Conservation (phyloP, 1,284 basidiomycete species). For the Pseudozyma tsukubaensis region DNA sequence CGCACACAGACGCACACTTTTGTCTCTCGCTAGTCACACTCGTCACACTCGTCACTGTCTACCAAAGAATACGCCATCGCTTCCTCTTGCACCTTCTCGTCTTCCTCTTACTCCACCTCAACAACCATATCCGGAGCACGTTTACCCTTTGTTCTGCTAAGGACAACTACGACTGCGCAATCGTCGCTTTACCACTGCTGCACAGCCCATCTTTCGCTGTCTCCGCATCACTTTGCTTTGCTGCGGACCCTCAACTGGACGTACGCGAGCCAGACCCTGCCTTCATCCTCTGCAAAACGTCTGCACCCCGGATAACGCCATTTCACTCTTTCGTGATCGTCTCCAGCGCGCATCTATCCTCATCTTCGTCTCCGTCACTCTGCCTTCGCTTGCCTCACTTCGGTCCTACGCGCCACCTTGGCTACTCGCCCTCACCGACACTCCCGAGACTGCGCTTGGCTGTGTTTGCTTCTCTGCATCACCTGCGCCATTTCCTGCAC, state of each 20-base stretch:
- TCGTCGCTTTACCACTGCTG: neutral
- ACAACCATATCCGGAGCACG: neutral
- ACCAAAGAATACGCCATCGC: too few species aligned
- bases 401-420: too few species aligned
- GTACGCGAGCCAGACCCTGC: slow-evolving; percentile 14
- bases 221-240: neutral
- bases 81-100: neutral
- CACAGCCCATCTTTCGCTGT: neutral
- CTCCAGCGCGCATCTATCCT: slow-evolving; percentile 16
- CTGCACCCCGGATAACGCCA: slow-evolving; percentile 41
- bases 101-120: neutral
- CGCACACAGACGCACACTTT: too few species aligned
- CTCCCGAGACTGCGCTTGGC: slow-evolving; percentile 2
- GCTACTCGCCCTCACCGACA: neutral
- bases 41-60: neutral
- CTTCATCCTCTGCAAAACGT: neutral
- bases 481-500: slow-evolving; percentile 5
- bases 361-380: slow-evolving; percentile 18
- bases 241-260: slow-evolving; percentile 24
- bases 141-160: neutral
- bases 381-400: neutral
- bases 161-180: neutral
- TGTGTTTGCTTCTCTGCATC: neutral
- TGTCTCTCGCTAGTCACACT: too few species aligned
- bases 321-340: slow-evolving; percentile 28